A percentile compares a stretch with the other conserved stretches of the same genome.
Conservation (phyloP, 257 asterid species). For the Rehmannia glutinosa region DNA sequence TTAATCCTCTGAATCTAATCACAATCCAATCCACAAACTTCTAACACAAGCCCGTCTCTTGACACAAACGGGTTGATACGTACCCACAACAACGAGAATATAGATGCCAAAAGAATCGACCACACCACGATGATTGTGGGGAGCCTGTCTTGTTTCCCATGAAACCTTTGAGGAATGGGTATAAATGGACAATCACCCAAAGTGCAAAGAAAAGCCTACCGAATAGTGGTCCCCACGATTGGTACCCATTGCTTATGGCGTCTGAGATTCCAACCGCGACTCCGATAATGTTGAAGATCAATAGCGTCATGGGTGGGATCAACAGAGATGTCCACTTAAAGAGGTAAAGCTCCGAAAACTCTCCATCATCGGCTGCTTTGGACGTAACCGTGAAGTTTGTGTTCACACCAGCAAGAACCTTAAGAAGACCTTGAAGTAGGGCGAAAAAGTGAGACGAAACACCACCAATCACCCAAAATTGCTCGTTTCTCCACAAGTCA, state of each 20-base stretch:
- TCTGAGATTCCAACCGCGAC: constrained; percentile 79
- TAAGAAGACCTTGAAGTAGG: constrained; percentile 89
- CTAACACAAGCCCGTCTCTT: constrained; percentile 62
- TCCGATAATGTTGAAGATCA: constrained; percentile 83
- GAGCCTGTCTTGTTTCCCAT: constrained; percentile 74
- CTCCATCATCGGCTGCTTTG: constrained; percentile 95
- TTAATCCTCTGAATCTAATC: constrained; percentile 34
- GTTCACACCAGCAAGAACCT: constrained; percentile 84
- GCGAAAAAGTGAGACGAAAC: constrained; percentile 90
- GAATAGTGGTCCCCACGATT: constrained; percentile 94
- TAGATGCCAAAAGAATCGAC: constrained; percentile 94
- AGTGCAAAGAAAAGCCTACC: constrained; percentile 92
- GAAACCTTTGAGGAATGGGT: constrained; percentile 96
- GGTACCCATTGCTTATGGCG: constrained; percentile 88
- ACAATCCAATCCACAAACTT: constrained; percentile 94
- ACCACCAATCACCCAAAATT: constrained; percentile 97
- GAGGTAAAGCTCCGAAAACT: constrained; percentile 76
- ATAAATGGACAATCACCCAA: constrained; percentile 91
- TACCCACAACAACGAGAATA: constrained; percentile 86
- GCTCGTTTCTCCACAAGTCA: constrained; percentile 97
- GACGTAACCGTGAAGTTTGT: constrained; percentile 96
- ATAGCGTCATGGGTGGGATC: constrained; percentile 84
- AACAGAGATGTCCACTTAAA: constrained; percentile 93
- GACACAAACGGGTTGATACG: constrained; percentile 79
- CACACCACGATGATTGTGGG: constrained; percentile 92